Base-by-base conservation (phyloP, 2,329 filamentous ascomycete genomes). In the Penicillium sp. region DNA sequence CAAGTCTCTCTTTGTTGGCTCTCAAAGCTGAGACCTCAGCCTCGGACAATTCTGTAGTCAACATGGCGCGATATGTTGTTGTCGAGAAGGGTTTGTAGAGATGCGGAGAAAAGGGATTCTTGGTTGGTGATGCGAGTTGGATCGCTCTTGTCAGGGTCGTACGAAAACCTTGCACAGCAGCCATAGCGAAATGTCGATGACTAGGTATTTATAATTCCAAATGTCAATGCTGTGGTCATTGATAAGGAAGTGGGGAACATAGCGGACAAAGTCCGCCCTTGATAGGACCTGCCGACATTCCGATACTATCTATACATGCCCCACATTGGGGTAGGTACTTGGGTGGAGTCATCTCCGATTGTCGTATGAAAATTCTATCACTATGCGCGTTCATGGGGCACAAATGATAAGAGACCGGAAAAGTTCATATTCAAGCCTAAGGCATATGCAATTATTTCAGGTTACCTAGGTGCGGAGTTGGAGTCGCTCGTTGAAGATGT, bases 1-100 rank as follows among this genome's bases (percentile, higher is more conserved):
- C 85, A 60, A 89, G 68, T 59, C 87, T 79, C 14, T 78, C 74
- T 62, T 82, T 77, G 59, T 87, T 80, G 37, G 87, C 81, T 55
- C 81, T 82, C 50, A 89, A 68, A 26, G 75, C 77, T 37, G 73
- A 73, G 33, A 86, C 71, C 35, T 83, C 74, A 18, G 78, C 69
- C 45, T 83, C 79, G 20, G 78, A 78, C 69, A 86, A 61, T 51
- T 75, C 70, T 1, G 71, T 71, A 23, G 72, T 74, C 49, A 74
- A 65, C 71, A 74, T 76, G 54, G 64, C 59, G 53, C 54, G 60
- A 49, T 49, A 53, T 20, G 11, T 29, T 26, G 57, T 58, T 15
- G 57, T 59, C 11, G 57, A 63, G 25, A 64, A 60, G 6, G 42
- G 15, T 26, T 41, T 57, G 43, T 33, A 15, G 27, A 40, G 23